Percentiles rank a stretch among this genome's conserved stretches.
These are phyloP conservation scores for Exophiala phaeomuriformis DNA, from an alignment of 2,329 filamentous ascomycete genomes.

Conservation along the genomic window DNA sequence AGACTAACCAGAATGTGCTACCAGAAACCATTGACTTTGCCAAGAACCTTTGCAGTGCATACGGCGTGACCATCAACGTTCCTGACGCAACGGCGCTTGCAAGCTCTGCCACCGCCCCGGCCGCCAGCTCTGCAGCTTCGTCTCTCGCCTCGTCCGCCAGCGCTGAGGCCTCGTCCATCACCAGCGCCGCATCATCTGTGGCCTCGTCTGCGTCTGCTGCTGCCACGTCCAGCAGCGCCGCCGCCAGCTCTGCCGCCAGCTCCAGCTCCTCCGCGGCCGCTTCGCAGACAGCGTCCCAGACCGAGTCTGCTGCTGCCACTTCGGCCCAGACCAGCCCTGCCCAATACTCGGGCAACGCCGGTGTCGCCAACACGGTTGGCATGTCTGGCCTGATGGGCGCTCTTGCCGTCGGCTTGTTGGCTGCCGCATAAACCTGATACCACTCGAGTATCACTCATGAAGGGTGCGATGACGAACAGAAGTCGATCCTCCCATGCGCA, in stretches of 20 bases:
- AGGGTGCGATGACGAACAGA: too few relatives aligned
- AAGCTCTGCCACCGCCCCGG: not conserved
- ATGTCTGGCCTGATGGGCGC: not conserved
- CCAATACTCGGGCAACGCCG: not conserved
- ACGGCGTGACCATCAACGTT: not conserved
- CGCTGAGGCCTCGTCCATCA: not conserved
- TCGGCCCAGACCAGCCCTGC: not conserved
- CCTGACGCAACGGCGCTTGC: not conserved
- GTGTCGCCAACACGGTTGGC: not conserved
- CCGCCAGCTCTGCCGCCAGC: not conserved
- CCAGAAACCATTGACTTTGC: conserved; percentile 2
- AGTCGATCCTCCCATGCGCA: too few relatives aligned
- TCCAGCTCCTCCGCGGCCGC: not conserved
- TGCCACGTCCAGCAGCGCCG: not conserved
- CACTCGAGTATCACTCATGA: too few relatives aligned
- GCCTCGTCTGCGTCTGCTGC: not conserved
- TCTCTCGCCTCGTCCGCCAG: not conserved
- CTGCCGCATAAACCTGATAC: not conserved
- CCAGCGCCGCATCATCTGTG: not conserved
- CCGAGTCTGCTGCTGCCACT: not conserved
- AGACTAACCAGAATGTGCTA: not conserved
- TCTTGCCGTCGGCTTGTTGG: not conserved
- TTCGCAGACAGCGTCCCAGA: not conserved
- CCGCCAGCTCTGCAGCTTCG: not conserved
- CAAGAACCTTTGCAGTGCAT: not conserved